Conservation (phyloP, 306 rosid species). For the Hippophae tibetana region DNA sequence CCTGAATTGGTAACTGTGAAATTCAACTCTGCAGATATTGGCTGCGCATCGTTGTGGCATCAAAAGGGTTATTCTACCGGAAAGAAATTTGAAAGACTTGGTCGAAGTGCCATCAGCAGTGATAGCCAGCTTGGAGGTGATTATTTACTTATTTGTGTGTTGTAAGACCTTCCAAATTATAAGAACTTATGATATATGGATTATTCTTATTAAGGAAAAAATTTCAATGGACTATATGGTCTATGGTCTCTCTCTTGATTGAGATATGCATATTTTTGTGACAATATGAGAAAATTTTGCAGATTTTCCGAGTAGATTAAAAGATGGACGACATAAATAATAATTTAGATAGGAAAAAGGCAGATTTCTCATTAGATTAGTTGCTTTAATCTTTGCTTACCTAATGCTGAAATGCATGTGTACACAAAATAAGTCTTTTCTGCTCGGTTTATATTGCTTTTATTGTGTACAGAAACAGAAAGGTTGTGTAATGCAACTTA, state of each 20-base stretch:
- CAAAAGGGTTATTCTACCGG: conserved; percentile 83
- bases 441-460: conserved; percentile 1
- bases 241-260: no score
- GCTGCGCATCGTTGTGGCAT: conserved; percentile 92
- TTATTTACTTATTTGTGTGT: conserved; percentile 6
- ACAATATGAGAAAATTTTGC: not conserved
- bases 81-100: conserved; percentile 89
- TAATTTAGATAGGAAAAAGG: not conserved
- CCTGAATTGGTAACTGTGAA: conserved; percentile 7
- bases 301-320: not conserved
- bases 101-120: conserved; percentile 83
- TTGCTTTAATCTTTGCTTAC: no score
- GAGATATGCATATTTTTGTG: not conserved
- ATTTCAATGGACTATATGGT: not conserved
- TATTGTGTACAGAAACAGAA: not conserved
- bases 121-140: conserved; percentile 74
- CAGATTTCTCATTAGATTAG: no score
- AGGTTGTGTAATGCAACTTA: not conserved
- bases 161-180: no score
- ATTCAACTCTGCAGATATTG: conserved; percentile 51
- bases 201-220: not conserved
- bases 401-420: not conserved
- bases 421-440: no score
- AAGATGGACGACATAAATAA: not conserved
- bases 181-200: not conserved